phyloP scores from a whole-genome alignment of 2,329 filamentous ascomycete genomes.

The Penicillium sp. region DNA sequence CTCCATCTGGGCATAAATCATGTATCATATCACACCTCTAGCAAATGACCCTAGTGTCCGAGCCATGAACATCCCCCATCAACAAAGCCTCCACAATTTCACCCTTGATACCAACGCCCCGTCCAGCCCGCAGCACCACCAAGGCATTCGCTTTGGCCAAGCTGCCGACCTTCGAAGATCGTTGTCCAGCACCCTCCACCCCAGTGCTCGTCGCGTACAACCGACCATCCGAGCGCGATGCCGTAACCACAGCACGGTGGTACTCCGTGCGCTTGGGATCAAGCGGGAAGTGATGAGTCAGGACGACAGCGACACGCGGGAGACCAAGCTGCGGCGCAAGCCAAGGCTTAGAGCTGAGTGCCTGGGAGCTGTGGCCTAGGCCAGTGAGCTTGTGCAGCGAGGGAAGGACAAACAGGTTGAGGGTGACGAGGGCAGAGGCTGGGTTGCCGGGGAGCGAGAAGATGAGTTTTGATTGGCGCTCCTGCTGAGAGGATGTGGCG shows the following conservation, averaged over 20 bases:
- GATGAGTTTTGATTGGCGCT: slow-evolving; percentile 65
- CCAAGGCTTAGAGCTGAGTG: slow-evolving; percentile 19
- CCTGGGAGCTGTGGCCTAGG: slow-evolving; percentile 40
- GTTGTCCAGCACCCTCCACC: slow-evolving; percentile 58
- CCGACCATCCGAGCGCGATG: slow-evolving; percentile 60
- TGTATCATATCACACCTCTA: slow-evolving; percentile 12
- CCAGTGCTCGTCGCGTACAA: slow-evolving; percentile 80
- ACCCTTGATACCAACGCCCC: slow-evolving; percentile 64
- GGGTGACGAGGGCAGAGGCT: slow-evolving; percentile 86
- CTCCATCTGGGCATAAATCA: slow-evolving; percentile 3
- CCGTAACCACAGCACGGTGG: slow-evolving; percentile 74
- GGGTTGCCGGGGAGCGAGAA: slow-evolving; percentile 95
- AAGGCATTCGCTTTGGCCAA: slow-evolving; percentile 85
- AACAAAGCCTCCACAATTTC: slow-evolving; percentile 72
- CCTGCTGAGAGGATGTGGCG: slow-evolving; percentile 47
- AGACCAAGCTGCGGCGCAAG: slow-evolving; percentile 63
- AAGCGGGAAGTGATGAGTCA: slow-evolving; percentile 70
- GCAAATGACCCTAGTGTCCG: slow-evolving; percentile 20
- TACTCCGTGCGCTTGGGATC: slow-evolving; percentile 82
- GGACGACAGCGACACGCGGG: slow-evolving; percentile 65
- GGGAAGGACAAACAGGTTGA: slow-evolving; percentile 90
- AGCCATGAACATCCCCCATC: slow-evolving; percentile 57
- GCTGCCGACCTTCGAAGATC: slow-evolving; percentile 86
- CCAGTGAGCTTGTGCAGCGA: slow-evolving; percentile 76
- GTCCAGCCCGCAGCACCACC: slow-evolving; percentile 56